phyloP scores from a whole-genome alignment of 1,284 basidiomycete genomes.

The Trametes hirsuta region DNA sequence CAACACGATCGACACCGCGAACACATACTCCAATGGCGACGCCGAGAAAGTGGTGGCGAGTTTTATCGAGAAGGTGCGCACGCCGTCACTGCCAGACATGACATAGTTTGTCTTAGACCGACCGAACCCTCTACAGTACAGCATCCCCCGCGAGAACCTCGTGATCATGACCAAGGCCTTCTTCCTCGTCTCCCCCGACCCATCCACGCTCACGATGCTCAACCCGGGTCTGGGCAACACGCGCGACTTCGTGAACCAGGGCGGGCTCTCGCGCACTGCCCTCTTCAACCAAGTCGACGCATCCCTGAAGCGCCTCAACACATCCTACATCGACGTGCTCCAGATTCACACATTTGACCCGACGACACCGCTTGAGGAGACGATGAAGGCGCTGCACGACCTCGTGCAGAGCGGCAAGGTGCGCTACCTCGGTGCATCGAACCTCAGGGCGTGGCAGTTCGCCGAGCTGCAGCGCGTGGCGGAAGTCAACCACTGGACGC shows the following conservation, averaged over 20 bases:
- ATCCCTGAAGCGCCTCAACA: slow-evolving; percentile 44
- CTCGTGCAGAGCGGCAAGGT: slow-evolving; percentile 37
- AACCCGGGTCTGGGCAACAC: slow-evolving; percentile 23
- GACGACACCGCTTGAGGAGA: slow-evolving; percentile 53
- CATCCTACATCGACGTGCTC: slow-evolving; percentile 50
- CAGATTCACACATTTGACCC: slow-evolving; percentile 55
- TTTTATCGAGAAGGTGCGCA: slow-evolving; percentile 37
- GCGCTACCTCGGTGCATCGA: slow-evolving; percentile 40
- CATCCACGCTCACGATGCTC: slow-evolving; percentile 14
- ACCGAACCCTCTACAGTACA: slow-evolving; percentile 37
- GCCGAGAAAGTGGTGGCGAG: slow-evolving; percentile 35
- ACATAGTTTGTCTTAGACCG: background rate
- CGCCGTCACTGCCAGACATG: background rate
- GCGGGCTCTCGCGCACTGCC: slow-evolving; percentile 35
- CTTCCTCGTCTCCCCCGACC: slow-evolving; percentile 30
- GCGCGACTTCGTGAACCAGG: slow-evolving; percentile 38
- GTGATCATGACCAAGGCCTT: slow-evolving; percentile 48
- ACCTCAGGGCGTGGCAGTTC: slow-evolving; percentile 39
- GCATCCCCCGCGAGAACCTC: slow-evolving; percentile 58
- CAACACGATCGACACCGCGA: slow-evolving; percentile 49
- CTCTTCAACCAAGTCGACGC: slow-evolving; percentile 66
- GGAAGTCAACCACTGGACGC: slow-evolving; percentile 39
- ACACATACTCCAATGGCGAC: slow-evolving; percentile 35
- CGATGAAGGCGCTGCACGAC: slow-evolving; percentile 40
- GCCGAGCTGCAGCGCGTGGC: slow-evolving; percentile 45